These are phyloP conservation scores for Arxiozyma telluris DNA, from an alignment of 1,139 yeast genomes.

Conservation along the genomic window DNA sequence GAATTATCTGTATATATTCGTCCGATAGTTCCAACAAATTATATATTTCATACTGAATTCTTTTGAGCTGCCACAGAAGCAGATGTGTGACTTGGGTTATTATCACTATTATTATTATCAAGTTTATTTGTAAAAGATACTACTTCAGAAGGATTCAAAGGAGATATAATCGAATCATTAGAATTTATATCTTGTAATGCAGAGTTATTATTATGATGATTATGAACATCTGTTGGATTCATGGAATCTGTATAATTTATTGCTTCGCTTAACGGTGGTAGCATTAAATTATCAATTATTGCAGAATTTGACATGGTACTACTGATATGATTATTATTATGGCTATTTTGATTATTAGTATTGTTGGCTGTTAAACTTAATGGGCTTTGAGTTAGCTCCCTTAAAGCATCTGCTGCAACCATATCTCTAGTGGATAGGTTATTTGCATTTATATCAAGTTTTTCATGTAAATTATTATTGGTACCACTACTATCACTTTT, in stretches of 20 bases:
- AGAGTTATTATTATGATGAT: neutral
- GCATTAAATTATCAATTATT: slow-evolving; percentile 1
- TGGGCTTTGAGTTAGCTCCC: slow-evolving; percentile 14
- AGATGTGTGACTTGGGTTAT: neutral
- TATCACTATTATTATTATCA: too few species aligned
- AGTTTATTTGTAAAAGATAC: neutral
- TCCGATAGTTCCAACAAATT: too few species aligned
- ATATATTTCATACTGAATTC: neutral
- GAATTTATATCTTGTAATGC: neutral
- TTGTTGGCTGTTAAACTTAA: neutral
- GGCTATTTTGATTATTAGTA: neutral
- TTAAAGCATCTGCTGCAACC: slow-evolving; percentile 15
- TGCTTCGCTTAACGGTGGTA: slow-evolving; percentile 4
- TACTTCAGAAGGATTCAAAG: neutral
- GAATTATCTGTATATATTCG: too few species aligned
- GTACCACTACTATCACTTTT: neutral
- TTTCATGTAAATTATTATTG: neutral
- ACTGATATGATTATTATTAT: neutral
- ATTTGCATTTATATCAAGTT: neutral
- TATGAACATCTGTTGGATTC: neutral
- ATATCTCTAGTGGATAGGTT: slow-evolving; percentile 8
- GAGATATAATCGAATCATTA: slow-evolving; percentile 3
- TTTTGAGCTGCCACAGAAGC: neutral
- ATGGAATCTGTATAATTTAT: neutral
- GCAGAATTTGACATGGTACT: neutral